These are phyloP conservation scores for Erigeron philadelphicus DNA, from an alignment of 140 eudicot species.

Conservation along the genomic window DNA sequence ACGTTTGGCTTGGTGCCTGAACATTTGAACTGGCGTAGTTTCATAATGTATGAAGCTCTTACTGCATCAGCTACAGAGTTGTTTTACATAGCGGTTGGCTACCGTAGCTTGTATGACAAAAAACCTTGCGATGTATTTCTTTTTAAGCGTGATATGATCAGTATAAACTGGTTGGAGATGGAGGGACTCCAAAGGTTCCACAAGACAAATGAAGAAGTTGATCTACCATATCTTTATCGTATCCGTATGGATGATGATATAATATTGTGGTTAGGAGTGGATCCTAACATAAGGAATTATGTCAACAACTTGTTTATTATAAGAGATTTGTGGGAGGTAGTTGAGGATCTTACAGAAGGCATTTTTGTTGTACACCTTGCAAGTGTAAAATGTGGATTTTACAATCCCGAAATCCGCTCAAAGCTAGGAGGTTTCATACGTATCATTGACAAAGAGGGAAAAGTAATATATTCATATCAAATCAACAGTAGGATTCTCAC, in stretches of 20 bases:
- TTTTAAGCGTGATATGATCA: constrained; percentile 8
- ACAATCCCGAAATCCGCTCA: not conserved
- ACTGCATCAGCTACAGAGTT: constrained; percentile 6
- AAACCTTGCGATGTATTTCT: not conserved
- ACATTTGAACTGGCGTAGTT: not conserved
- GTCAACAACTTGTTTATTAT: not conserved
- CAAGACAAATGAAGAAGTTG: too few species aligned
- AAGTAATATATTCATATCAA: constrained; percentile 2
- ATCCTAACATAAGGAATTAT: not conserved
- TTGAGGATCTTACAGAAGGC: not conserved
- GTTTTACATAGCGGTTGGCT: not conserved
- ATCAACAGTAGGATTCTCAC: constrained; percentile 14
- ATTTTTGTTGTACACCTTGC: not conserved
- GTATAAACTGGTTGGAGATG: constrained; percentile 16
- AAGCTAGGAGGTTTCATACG: constrained; percentile 5
- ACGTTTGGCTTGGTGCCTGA: not conserved
- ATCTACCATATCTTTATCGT: too few species aligned
- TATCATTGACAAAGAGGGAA: not conserved
- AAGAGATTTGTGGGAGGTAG: not conserved
- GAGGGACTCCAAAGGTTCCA: not conserved
- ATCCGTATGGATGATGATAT: not conserved
- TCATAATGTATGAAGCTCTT: not conserved
- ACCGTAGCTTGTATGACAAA: too few species aligned
- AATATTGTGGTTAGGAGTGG: not conserved
- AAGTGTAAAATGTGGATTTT: not conserved